These are phyloP conservation scores for Entomortierella lignicola DNA, from an alignment of 192 early-diverging fungal genomes.

Conservation along the genomic window DNA sequence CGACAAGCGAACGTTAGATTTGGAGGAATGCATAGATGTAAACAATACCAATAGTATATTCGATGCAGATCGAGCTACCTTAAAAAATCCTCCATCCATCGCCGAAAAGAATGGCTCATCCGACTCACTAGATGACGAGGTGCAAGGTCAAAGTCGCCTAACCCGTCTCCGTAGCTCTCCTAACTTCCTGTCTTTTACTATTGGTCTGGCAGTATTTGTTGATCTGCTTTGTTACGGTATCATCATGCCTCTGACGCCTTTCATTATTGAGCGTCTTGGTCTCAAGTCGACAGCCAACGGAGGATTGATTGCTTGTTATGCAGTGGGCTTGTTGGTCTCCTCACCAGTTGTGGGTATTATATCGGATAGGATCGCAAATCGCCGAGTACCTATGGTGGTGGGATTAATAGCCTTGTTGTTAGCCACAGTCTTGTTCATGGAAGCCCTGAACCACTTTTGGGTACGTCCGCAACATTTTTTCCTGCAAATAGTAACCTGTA, in stretches of 20 bases:
- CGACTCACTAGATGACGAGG: neutral
- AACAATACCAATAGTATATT: neutral
- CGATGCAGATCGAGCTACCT: neutral
- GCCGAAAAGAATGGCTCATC: neutral
- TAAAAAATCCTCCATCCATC: neutral
- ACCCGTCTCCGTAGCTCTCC: constrained; percentile 20
- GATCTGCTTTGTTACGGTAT: constrained; percentile 46
- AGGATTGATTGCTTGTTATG: constrained; percentile 36
- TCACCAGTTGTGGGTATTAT: constrained; percentile 36
- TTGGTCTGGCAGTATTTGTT: constrained; percentile 36
- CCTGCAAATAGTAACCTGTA: too few relatives aligned
- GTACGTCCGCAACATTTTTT: constrained; percentile 2
- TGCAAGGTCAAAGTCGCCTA: neutral
- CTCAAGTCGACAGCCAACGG: constrained; percentile 37
- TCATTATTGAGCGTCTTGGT: constrained; percentile 29
- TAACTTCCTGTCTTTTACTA: constrained; percentile 22
- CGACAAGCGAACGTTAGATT: neutral
- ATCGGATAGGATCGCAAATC: constrained; percentile 36
- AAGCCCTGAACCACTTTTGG: constrained; percentile 48
- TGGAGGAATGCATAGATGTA: neutral
- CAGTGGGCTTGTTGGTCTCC: constrained; percentile 29
- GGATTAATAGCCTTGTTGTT: constrained; percentile 36
- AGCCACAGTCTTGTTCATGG: constrained; percentile 42
- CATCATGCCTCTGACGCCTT: constrained; percentile 44
- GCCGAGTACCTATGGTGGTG: constrained; percentile 50